phyloP scores from a whole-genome alignment of 140 eudicot species.

The Oenanthe javanica region DNA sequence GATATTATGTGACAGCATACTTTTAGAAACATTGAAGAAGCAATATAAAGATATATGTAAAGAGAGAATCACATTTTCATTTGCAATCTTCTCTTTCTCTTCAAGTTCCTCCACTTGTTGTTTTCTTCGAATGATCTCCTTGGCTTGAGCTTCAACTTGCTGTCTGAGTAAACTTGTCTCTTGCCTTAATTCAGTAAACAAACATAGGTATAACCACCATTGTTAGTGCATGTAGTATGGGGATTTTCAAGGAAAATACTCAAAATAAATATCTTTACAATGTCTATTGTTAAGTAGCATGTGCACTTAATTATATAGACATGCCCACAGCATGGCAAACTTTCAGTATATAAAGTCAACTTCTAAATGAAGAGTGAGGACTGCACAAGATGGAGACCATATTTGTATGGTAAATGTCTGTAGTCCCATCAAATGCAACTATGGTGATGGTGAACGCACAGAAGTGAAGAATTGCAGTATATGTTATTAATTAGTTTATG shows the following conservation, averaged over 20 bases:
- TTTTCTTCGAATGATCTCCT: constrained; percentile 63
- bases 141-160: constrained; percentile 60
- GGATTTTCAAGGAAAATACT: neutral
- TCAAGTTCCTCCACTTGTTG: constrained; percentile 75
- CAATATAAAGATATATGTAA: neutral
- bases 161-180: constrained; percentile 70
- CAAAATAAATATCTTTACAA: neutral
- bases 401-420: neutral
- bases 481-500: too few species aligned
- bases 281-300: neutral
- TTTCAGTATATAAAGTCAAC: neutral
- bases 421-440: neutral
- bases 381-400: neutral
- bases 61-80: constrained; percentile 56
- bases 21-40: neutral
- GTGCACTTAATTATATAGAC: neutral
- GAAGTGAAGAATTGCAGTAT: too few species aligned
- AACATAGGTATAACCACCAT: neutral
- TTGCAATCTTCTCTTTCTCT: constrained; percentile 83
- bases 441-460: neutral
- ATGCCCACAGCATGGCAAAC: neutral
- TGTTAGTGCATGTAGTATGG: neutral
- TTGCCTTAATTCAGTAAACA: constrained; percentile 45
- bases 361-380: neutral
- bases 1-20: neutral